Base-by-base conservation (phyloP, 2,329 filamentous ascomycete species). In the Verticillium tricorpus region DNA sequence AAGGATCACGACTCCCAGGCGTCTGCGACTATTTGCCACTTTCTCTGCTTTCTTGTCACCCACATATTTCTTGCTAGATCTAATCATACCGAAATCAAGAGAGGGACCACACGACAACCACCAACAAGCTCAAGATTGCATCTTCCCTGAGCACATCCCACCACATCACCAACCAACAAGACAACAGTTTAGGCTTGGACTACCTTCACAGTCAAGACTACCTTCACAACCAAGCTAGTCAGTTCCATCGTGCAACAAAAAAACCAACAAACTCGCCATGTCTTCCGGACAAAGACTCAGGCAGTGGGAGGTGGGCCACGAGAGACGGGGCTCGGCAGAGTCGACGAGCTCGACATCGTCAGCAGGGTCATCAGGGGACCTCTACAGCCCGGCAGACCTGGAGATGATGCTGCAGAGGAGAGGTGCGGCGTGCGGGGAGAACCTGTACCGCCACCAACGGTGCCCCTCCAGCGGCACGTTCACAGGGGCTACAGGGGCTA, bases 401-500 rank as follows among this genome's bases (percentile, higher is more conserved):
- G 57, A 40, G 19, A 15, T 50, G 39, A 58, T 32, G 57, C 57
- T 58, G 12, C 40, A 31, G 28, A 39, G 57, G 11, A 25, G 57
- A 32, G 57, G 57, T 15, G 57, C 57, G 6, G 57, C 57, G 19
- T 58, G 57, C 57, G 57, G 57, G 25, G 57, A 58, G 35, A 34
- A 40, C 15, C 37, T 58, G 37, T 45, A 50, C 37, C 37, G 57
- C 25, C 57, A 58, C 25, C 57, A 58, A n/a, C 37, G 14, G 57
- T 50, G 22, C 31, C 57, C 57, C 11, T 22, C 57, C 3, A 50
- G 45, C 45, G 19, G 45, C n/a, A 50, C 45, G 3, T 50, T 25
- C 45, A 14, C 45, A 50, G 45, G 45, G 45, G 45, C 45, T 50
- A 11, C 19, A 50, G 45, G 45, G 19, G 45, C 19, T 3, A 22